phyloP scores from a whole-genome alignment of 2,329 filamentous ascomycete genomes.

The Domatiomyces catenatus region DNA sequence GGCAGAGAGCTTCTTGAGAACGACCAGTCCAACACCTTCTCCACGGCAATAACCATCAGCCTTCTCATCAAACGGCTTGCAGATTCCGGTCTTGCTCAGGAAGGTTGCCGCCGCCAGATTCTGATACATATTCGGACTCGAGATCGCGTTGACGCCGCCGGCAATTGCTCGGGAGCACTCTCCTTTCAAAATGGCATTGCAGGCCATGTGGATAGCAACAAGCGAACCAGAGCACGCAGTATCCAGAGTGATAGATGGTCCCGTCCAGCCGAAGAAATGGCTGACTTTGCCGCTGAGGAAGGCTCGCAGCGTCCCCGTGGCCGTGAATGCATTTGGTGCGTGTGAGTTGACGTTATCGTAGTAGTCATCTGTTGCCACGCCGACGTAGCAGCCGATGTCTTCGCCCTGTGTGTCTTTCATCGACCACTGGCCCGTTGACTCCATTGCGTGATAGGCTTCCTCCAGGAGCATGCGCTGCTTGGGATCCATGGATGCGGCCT shows the following conservation, averaged over 20 bases:
- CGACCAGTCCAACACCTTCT: constrained; percentile 57
- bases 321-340: constrained; percentile 46
- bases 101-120: constrained; percentile 64
- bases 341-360: constrained; percentile 59
- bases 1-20: constrained; percentile 66
- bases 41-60: constrained; percentile 73
- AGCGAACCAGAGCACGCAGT: constrained; percentile 63
- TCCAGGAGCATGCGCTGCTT: constrained; percentile 63
- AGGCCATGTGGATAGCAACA: constrained; percentile 55
- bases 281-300: constrained; percentile 51
- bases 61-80: constrained; percentile 65
- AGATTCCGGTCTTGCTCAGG: constrained; percentile 58
- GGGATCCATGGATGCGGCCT: constrained; percentile 66
- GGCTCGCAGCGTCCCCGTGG: constrained; percentile 41
- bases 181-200: constrained; percentile 56
- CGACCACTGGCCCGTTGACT: constrained; percentile 63
- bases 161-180: constrained; percentile 71
- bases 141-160: constrained; percentile 62
- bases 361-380: constrained; percentile 62
- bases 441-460: constrained; percentile 66
- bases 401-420: constrained; percentile 50
- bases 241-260: constrained; percentile 56
- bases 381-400: constrained; percentile 58
- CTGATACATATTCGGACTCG: constrained; percentile 65
- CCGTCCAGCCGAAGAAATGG: constrained; percentile 63